A percentile compares a stretch with the other conserved stretches of the same genome.
Evolutionary conservation across 257 asterid genomes (phyloP).

Genomic region (Sherardia arvensis): DNA sequence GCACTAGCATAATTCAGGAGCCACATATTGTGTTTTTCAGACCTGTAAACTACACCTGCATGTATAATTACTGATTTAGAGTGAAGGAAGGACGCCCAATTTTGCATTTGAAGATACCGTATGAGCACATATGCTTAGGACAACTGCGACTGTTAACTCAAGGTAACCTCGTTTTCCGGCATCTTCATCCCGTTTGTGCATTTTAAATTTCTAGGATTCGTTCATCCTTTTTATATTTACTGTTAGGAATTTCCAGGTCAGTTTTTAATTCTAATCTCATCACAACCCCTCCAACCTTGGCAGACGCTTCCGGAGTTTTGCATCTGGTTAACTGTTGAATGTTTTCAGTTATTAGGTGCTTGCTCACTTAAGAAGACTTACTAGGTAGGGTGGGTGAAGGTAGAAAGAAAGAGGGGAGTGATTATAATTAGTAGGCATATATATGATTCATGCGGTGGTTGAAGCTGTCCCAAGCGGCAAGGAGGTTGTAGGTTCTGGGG

Average conservation of each 20-base stretch:
- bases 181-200: neutral
- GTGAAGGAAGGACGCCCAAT: neutral
- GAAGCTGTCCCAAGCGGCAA: constrained; percentile 38
- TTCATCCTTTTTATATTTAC: neutral
- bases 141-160: no score
- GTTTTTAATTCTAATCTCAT: no score
- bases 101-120: neutral
- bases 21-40: no score
- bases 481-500: constrained; percentile 41
- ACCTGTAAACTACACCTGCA: no score
- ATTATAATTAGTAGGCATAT: constrained; percentile 23
- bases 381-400: no score
- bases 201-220: neutral
- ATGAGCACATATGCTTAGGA: neutral
- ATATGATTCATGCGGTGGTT: constrained; percentile 35
- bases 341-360: neutral
- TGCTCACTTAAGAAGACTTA: neutral
- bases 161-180: neutral
- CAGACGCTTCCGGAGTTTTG: no score
- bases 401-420: constrained; percentile 20
- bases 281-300: no score
- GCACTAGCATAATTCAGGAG: no score
- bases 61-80: no score
- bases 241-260: no score
- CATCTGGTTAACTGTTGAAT: neutral